Conservation (phyloP, 208 protist species). For the Trypanosoma lewisi region DNA sequence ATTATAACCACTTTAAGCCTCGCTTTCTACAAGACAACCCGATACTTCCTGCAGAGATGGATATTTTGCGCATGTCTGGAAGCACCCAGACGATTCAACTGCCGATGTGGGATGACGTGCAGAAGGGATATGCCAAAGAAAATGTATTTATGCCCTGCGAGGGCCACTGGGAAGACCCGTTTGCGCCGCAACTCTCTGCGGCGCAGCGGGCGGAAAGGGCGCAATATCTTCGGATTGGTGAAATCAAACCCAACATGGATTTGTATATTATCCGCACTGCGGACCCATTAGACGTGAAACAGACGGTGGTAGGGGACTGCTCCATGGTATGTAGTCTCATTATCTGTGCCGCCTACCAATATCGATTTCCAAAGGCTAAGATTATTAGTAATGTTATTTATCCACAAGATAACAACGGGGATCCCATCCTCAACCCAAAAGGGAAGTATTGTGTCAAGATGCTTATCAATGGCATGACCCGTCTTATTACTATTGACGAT, state of each 20-base stretch:
- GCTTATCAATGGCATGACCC: slow-evolving; percentile 90
- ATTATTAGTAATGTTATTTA: slow-evolving; percentile 89
- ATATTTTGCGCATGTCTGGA: slow-evolving; percentile 69
- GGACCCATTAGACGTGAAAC: slow-evolving; percentile 78
- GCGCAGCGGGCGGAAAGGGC: slow-evolving; percentile 32
- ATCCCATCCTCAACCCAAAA: slow-evolving; percentile 78
- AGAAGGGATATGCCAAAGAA: slow-evolving; percentile 76
- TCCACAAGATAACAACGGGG: slow-evolving; percentile 73
- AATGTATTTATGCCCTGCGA: slow-evolving; percentile 87
- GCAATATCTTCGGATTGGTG: slow-evolving; percentile 27
- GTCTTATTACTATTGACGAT: slow-evolving; percentile 88
- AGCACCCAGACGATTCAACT: slow-evolving; percentile 64
- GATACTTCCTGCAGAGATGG: slow-evolving; percentile 68
- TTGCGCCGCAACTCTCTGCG: slow-evolving; percentile 30
- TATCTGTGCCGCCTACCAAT: slow-evolving; percentile 78
- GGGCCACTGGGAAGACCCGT: slow-evolving; percentile 35
- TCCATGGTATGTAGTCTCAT: slow-evolving; percentile 80
- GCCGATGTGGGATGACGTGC: slow-evolving; percentile 86
- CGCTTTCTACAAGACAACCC: slow-evolving; percentile 87
- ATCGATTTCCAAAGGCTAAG: slow-evolving; percentile 76
- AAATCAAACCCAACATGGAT: slow-evolving; percentile 6
- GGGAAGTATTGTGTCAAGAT: slow-evolving; percentile 91
- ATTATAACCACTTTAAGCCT: slow-evolving; percentile 50
- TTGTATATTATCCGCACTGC: slow-evolving; percentile 55
- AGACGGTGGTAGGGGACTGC: slow-evolving; percentile 88